Conservation (phyloP, 371 early-diverging fungal genomes). For the Mucor ambiguus region DNA sequence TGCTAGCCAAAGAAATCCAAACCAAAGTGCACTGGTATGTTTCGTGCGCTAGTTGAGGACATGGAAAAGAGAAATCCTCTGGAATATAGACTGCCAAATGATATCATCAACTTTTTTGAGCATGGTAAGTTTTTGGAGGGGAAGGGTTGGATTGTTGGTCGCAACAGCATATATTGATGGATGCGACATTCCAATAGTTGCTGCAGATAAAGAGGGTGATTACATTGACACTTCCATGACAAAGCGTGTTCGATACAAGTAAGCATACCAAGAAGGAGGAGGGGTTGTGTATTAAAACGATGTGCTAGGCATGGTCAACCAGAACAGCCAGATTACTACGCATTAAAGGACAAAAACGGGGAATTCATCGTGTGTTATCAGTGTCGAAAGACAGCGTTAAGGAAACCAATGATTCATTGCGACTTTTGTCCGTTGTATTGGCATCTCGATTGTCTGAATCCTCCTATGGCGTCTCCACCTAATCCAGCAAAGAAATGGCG, state of each 20-base stretch:
- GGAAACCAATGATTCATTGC: constrained; percentile 68
- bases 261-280: not conserved
- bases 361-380: constrained; percentile 60
- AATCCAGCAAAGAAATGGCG: constrained; percentile 72
- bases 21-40: constrained; percentile 23
- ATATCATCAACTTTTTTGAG: constrained; percentile 51
- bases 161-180: not conserved
- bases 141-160: not conserved
- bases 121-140: constrained; percentile 43
- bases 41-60: constrained; percentile 45
- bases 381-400: constrained; percentile 62
- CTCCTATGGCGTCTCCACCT: constrained; percentile 70
- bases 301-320: constrained; percentile 32
- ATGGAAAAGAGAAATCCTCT: constrained; percentile 48
- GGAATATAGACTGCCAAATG: constrained; percentile 47
- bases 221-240: constrained; percentile 52
- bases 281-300: not conserved
- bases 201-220: constrained; percentile 59
- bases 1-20: not conserved
- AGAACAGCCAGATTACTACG: constrained; percentile 52
- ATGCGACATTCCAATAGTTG: constrained; percentile 35
- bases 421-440: constrained; percentile 82
- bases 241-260: constrained; percentile 41
- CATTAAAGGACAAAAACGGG: constrained; percentile 55
- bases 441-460: constrained; percentile 88